These are phyloP conservation scores for Przewalskia tangutica DNA, from an alignment of 257 asterid species.

Conservation along the genomic window DNA sequence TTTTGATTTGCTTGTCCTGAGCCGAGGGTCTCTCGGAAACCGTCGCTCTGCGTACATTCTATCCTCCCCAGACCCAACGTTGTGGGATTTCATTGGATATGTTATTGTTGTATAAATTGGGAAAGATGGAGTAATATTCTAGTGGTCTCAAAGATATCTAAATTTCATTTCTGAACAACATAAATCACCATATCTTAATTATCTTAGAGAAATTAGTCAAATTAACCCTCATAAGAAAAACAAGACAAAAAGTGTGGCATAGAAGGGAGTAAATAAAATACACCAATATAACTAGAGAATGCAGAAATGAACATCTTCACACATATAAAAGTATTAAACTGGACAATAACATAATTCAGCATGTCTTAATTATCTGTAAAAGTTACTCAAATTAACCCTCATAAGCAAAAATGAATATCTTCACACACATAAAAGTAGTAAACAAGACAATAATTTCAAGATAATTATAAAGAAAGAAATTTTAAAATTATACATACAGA, in stretches of 20 bases:
- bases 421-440: neutral
- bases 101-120: too few species aligned
- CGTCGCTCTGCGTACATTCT: too few species aligned
- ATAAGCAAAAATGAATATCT: neutral
- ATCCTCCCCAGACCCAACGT: too few species aligned
- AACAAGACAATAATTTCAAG: neutral
- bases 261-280: neutral
- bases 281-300: neutral
- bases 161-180: neutral
- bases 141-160: neutral
- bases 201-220: neutral
- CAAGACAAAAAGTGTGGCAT: neutral
- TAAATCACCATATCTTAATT: neutral
- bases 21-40: too few species aligned
- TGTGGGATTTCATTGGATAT: too few species aligned
- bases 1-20: too few species aligned
- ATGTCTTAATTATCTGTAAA: too few species aligned
- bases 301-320: neutral
- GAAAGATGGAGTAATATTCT: neutral
- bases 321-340: neutral
- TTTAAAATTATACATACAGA: constrained; percentile 36
- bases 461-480: neutral
- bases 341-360: too few species aligned
- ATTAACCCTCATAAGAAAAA: neutral
- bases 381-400: too few species aligned